These are phyloP conservation scores for Ustilago esculenta DNA, from an alignment of 1,284 basidiomycete species.

Conservation along the genomic window DNA sequence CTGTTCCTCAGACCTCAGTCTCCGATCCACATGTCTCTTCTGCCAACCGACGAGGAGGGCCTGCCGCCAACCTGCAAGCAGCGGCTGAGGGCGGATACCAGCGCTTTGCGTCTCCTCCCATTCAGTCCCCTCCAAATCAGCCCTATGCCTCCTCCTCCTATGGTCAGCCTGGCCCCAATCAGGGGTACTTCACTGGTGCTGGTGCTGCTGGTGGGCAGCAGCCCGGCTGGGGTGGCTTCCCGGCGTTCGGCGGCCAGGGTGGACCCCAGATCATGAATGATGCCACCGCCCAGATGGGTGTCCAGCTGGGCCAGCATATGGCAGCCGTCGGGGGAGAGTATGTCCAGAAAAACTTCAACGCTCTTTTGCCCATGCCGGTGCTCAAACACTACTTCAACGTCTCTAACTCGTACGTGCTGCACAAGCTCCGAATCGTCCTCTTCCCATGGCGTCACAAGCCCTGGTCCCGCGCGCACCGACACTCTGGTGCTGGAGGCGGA, in stretches of 20 bases:
- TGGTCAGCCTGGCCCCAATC: conserved; percentile 9
- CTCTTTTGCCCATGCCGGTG: conserved; percentile 58
- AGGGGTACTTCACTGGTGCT: conserved; percentile 21
- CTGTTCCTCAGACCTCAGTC: conserved; percentile 23
- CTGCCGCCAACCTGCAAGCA: conserved; percentile 30
- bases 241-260: conserved; percentile 20
- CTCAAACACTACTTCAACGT: conserved; percentile 97
- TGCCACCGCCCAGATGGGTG: conserved; percentile 92
- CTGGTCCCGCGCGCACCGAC: conserved; percentile 62
- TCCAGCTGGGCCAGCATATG: conserved; percentile 92
- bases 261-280: conserved; percentile 75
- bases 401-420: conserved; percentile 92
- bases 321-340: conserved; percentile 95
- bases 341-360: conserved; percentile 80
- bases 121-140: conserved; percentile 29
- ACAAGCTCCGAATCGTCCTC: conserved; percentile 86
- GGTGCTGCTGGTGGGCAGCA: conserved; percentile 7
- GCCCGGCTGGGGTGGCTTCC: conserved; percentile 25
- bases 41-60: conserved; percentile 29
- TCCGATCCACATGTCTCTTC: conserved; percentile 41
- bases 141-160: conserved; percentile 13
- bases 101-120: conserved; percentile 46
- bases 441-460: conserved; percentile 88
- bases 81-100: conserved; percentile 39
- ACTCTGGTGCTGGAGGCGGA: conserved; percentile 28